Conservation (phyloP, 2,329 filamentous ascomycete genomes). For the Knufia petricola region DNA sequence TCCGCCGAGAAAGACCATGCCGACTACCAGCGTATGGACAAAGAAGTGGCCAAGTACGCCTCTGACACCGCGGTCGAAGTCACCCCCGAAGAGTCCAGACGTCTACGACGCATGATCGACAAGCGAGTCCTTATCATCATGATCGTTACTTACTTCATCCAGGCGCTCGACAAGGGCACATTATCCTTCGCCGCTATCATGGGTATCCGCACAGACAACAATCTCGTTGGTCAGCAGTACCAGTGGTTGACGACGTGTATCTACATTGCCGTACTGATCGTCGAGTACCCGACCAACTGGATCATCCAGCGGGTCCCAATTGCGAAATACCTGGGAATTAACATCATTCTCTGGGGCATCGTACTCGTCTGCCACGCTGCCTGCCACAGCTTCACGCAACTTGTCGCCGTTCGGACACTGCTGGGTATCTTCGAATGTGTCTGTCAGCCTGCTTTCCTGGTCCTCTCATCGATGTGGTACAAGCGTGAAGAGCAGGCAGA, state of each 20-base stretch:
- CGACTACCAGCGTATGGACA: constrained; percentile 54
- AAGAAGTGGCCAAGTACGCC: constrained; percentile 62
- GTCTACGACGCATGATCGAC: constrained; percentile 58
- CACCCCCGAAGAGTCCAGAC: constrained; percentile 48
- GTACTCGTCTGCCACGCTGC: constrained; percentile 53
- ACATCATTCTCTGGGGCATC: constrained; percentile 55
- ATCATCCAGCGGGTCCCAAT: constrained; percentile 55
- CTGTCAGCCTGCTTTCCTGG: constrained; percentile 58
- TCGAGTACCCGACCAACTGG: constrained; percentile 64
- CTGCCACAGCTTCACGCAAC: constrained; percentile 49
- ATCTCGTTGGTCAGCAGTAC: constrained; percentile 6
- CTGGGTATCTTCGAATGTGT: constrained; percentile 63
- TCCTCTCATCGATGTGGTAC: constrained; percentile 63
- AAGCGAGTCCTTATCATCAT: constrained; percentile 59
- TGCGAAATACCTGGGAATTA: constrained; percentile 56
- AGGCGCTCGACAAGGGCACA: constrained; percentile 37
- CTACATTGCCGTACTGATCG: constrained; percentile 60
- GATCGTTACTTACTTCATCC: constrained; percentile 64
- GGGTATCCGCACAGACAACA: constrained; percentile 24
- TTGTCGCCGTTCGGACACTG: constrained; percentile 53
- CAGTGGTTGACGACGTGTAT: constrained; percentile 63
- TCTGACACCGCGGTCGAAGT: constrained; percentile 48
- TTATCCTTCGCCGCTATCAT: constrained; percentile 36
- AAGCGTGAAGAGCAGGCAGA: constrained; percentile 61
- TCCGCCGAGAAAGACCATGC: constrained; percentile 42